Evolutionary conservation across 78 protist genomes (phyloP).

Genomic region (Dictyostelium brefeldianum): DNA sequence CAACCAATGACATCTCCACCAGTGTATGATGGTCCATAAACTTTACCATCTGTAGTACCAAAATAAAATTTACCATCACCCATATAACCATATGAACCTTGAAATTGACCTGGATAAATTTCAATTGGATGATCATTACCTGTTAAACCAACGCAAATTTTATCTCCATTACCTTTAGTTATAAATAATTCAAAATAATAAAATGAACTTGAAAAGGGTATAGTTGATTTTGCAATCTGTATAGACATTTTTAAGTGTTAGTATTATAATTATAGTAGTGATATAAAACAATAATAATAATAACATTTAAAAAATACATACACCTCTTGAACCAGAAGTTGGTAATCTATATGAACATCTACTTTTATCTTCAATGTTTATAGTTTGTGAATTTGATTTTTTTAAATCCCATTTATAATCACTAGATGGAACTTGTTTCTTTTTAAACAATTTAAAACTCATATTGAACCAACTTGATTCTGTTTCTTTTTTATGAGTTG

Average conservation of each 20-base stretch:
- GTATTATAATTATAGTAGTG: too few relatives aligned
- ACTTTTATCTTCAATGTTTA: slow-evolving; percentile 51
- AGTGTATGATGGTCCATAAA: slow-evolving; percentile 32
- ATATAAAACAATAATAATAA: neutral
- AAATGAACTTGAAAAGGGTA: slow-evolving; percentile 66
- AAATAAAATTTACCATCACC: slow-evolving; percentile 73
- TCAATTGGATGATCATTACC: slow-evolving; percentile 51
- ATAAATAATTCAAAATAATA: slow-evolving; percentile 58
- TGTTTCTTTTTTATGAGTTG: neutral
- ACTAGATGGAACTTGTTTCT: neutral
- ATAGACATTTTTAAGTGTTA: neutral
- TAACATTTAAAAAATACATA: slow-evolving; percentile 8
- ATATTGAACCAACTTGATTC: slow-evolving; percentile 41
- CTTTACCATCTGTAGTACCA: slow-evolving; percentile 14
- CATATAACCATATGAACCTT: slow-evolving; percentile 49
- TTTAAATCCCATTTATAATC: slow-evolving; percentile 53
- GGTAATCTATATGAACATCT: slow-evolving; percentile 54
- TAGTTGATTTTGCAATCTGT: slow-evolving; percentile 57
- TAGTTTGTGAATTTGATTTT: slow-evolving; percentile 48
- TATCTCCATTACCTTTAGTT: slow-evolving; percentile 47
- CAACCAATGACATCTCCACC: slow-evolving; percentile 69
- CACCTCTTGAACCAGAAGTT: slow-evolving; percentile 44
- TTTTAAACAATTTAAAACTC: slow-evolving; percentile 46
- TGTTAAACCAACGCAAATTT: slow-evolving; percentile 73
- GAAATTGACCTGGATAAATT: slow-evolving; percentile 40